A percentile compares a stretch with the other conserved stretches of the same genome.
These are phyloP conservation scores for Vitrella brassicaformis DNA, from an alignment of 73 alveolate genomes.

Conservation along the genomic window DNA sequence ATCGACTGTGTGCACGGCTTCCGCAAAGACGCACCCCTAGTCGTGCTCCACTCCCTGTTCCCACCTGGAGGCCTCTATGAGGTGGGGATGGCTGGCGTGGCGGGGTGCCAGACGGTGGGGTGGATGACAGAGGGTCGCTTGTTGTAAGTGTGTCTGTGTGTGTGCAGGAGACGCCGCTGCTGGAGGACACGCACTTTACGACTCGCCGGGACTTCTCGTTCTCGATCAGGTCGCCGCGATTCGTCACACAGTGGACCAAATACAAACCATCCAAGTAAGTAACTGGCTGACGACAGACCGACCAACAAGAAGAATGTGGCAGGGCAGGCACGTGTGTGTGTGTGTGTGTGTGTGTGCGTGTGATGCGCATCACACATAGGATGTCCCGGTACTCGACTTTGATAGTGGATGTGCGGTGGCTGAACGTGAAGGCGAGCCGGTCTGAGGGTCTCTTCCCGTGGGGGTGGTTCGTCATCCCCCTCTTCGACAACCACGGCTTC, in stretches of 20 bases:
- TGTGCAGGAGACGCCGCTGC: background rate
- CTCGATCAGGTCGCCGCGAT: background rate
- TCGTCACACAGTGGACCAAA: background rate
- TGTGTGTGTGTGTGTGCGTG: too few relatives aligned
- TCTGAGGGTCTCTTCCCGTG: background rate
- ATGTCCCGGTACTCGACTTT: background rate
- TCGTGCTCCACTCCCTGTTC: background rate
- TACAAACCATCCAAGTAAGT: background rate
- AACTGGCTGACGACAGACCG: too few relatives aligned
- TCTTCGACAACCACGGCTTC: background rate
- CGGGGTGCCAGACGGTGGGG: too few relatives aligned
- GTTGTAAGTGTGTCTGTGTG: background rate
- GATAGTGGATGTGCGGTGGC: background rate
- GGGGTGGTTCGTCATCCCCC: background rate
- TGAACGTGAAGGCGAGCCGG: background rate
- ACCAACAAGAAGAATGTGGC: too few relatives aligned
- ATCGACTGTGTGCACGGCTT: background rate
- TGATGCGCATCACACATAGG: too few relatives aligned
- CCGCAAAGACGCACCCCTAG: background rate
- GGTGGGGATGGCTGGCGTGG: too few relatives aligned
- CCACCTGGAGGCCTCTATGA: background rate
- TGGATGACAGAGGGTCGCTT: too few relatives aligned
- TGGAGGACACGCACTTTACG: background rate
- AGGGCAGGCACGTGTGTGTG: too few relatives aligned
- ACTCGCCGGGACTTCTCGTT: background rate